Conservation (phyloP, 2,329 filamentous ascomycete species). For the Cryphonectria carpinicola region DNA sequence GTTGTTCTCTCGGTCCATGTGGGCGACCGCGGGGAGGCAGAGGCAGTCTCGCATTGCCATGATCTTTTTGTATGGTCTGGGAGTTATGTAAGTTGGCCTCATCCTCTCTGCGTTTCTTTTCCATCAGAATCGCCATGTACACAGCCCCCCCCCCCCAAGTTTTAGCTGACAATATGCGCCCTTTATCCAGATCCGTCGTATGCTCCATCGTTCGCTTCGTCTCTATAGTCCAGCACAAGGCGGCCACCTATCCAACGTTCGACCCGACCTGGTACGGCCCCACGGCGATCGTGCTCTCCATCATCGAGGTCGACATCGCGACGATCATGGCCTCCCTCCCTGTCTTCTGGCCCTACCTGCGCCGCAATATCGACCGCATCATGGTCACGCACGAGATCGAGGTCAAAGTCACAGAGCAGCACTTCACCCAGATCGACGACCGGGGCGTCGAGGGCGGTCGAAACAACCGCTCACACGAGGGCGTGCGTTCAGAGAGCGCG, state of each 20-base stretch:
- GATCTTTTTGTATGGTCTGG: constrained; percentile 20
- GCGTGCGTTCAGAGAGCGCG: not conserved
- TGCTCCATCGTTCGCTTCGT: constrained; percentile 34
- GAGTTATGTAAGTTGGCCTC: constrained; percentile 28
- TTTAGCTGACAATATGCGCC: not conserved
- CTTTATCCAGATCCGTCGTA: constrained; percentile 29
- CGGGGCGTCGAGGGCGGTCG: not conserved
- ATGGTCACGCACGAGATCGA: constrained; percentile 36
- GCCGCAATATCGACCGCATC: constrained; percentile 33
- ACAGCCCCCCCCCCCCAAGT: too few relatives aligned
- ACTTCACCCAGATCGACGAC: constrained; percentile 24
- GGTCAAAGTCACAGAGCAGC: constrained; percentile 29
- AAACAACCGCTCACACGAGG: not conserved
- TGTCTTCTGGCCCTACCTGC: constrained; percentile 38
- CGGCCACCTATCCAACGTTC: constrained; percentile 31
- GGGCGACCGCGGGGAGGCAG: constrained; percentile 18
- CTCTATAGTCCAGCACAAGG: constrained; percentile 31
- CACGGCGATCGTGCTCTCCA: constrained; percentile 32
- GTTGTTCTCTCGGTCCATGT: constrained; percentile 24
- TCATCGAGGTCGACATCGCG: constrained; percentile 37
- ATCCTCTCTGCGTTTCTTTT: not conserved
- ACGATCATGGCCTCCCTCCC: constrained; percentile 36
- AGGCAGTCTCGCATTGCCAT: constrained; percentile 20
- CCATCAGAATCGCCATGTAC: too few relatives aligned
- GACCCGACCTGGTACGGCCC: constrained; percentile 38